Conservation (phyloP, 1,284 basidiomycete genomes). For the Trametes sp. region DNA sequence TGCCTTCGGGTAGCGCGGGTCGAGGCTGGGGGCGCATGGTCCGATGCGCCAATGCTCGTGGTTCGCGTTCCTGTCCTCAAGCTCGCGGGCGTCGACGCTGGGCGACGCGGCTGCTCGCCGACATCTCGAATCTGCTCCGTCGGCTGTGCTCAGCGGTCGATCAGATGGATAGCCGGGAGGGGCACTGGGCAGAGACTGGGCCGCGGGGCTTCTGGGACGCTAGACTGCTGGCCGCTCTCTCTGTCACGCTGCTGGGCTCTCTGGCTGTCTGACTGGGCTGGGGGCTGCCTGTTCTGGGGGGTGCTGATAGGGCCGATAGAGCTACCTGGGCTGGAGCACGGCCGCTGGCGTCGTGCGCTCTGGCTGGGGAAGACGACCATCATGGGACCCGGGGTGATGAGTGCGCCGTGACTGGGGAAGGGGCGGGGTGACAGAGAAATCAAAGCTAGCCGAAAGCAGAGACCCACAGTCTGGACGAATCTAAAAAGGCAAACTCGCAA, state of each 20-base stretch:
- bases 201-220: neutral
- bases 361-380: conserved; percentile 30
- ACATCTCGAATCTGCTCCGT: neutral
- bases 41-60: neutral
- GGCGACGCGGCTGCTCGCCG: neutral
- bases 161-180: conserved; percentile 17
- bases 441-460: conserved; percentile 42
- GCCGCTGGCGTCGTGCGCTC: neutral
- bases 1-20: neutral
- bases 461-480: conserved; percentile 40
- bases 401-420: conserved; percentile 29
- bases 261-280: conserved; percentile 8
- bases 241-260: conserved; percentile 1
- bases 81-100: conserved; percentile 1
- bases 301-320: conserved; percentile 9
- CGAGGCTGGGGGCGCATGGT: neutral
- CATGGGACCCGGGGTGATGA: conserved; percentile 35
- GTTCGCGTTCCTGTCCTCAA: neutral
- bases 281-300: conserved; percentile 1
- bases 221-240: neutral
- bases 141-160: conserved; percentile 5
- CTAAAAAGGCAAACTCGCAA: conserved; percentile 42
- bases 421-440: conserved; percentile 28
- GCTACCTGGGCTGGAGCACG: neutral
- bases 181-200: neutral